Conservation (phyloP, 2,329 filamentous ascomycete species). For the Diplodia seriata region DNA sequence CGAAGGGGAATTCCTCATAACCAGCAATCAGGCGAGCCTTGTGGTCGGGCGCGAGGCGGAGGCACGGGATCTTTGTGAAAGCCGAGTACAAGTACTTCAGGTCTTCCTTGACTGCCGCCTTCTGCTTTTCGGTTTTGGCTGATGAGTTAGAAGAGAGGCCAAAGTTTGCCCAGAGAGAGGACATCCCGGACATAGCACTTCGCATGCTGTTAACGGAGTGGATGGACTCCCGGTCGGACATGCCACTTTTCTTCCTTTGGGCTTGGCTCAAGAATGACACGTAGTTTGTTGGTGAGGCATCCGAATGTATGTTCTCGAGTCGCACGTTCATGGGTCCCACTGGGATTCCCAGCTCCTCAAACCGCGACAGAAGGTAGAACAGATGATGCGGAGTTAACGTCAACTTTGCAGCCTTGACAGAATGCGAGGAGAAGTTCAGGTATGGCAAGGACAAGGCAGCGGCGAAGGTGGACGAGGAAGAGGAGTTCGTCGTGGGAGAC, state of each 20-base stretch:
- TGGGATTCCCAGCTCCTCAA: slow-evolving; percentile 88
- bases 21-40: slow-evolving; percentile 87
- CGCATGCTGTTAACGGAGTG: slow-evolving; percentile 95
- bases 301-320: slow-evolving; percentile 91
- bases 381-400: slow-evolving; percentile 95
- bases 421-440: slow-evolving; percentile 83
- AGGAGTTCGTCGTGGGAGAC: slow-evolving; percentile 66
- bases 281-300: slow-evolving; percentile 86
- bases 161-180: slow-evolving; percentile 87
- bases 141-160: slow-evolving; percentile 81
- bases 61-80: slow-evolving; percentile 96
- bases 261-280: slow-evolving; percentile 91
- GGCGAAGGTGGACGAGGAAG: slow-evolving; percentile 75
- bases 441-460: slow-evolving; percentile 86
- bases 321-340: slow-evolving; percentile 97
- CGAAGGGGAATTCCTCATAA: slow-evolving; percentile 97
- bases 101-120: slow-evolving; percentile 82
- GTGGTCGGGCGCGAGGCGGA: slow-evolving; percentile 90
- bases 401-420: slow-evolving; percentile 86
- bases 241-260: slow-evolving; percentile 77
- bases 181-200: slow-evolving; percentile 98
- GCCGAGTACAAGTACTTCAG: slow-evolving; percentile 96
- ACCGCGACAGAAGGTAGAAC: slow-evolving; percentile 93
- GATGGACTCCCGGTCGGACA: slow-evolving; percentile 86
- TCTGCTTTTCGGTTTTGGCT: slow-evolving; percentile 87